Conservation (phyloP, 768 basidiomycete genomes). For the Kwoniella dejecticola region DNA sequence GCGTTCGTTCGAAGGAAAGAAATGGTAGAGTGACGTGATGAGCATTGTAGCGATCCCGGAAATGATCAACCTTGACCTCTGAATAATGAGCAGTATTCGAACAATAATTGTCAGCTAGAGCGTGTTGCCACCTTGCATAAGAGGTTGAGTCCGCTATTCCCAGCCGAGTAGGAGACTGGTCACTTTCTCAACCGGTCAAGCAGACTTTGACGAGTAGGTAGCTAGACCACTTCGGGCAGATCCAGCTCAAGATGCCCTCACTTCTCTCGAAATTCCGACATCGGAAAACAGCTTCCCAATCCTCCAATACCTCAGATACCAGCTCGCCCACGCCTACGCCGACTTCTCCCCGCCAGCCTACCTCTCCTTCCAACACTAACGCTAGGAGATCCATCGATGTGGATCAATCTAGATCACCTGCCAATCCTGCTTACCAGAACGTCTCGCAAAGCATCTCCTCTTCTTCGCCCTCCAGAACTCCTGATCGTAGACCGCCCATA, state of each 20-base stretch:
- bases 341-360: background rate
- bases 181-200: too few relatives aligned
- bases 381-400: background rate
- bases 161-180: too few relatives aligned
- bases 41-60: too few relatives aligned
- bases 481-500: background rate
- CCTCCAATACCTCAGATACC: conserved; percentile 17
- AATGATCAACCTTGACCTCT: too few relatives aligned
- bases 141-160: too few relatives aligned
- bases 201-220: too few relatives aligned
- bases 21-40: too few relatives aligned
- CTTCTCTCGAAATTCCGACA: conserved; percentile 28
- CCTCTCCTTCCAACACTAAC: conserved; percentile 3
- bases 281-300: conserved; percentile 20
- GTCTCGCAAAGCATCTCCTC: background rate
- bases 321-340: background rate
- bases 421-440: background rate
- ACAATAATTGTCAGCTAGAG: too few relatives aligned
- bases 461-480: background rate
- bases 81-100: too few relatives aligned
- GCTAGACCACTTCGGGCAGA: too few relatives aligned
- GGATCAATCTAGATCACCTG: conserved; percentile 1
- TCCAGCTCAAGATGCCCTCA: conserved; percentile 27
- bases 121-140: too few relatives aligned
- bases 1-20: too few relatives aligned